Conservation (phyloP, 2,329 filamentous ascomycete genomes). For the Didymellaceae sp. region DNA sequence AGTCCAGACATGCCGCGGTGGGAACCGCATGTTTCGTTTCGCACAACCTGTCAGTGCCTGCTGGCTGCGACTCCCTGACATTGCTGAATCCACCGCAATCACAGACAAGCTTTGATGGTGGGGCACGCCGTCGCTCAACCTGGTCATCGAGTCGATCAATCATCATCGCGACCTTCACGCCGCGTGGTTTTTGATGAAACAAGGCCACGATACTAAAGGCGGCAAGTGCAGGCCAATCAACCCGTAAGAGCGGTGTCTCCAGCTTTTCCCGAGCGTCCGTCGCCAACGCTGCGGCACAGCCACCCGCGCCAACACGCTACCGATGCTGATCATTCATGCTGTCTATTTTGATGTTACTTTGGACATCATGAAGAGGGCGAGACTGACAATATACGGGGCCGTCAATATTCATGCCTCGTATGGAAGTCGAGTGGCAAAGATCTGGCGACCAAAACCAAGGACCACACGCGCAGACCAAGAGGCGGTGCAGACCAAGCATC, state of each 20-base stretch:
- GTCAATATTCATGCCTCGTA: slow-evolving; percentile 14
- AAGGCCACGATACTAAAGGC: slow-evolving; percentile 11
- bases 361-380: slow-evolving; percentile 2
- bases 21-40: slow-evolving; percentile 12
- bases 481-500: slow-evolving; percentile 19
- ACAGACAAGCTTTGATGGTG: slow-evolving; percentile 17
- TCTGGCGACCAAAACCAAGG: slow-evolving; percentile 27
- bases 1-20: background rate
- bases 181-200: slow-evolving; percentile 15
- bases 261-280: slow-evolving; percentile 6
- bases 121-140: slow-evolving; percentile 10
- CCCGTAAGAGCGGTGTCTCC: slow-evolving; percentile 9
- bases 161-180: slow-evolving; percentile 11
- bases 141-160: slow-evolving; percentile 10
- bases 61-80: slow-evolving; percentile 4
- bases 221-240: slow-evolving; percentile 17
- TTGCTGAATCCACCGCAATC: slow-evolving; percentile 8
- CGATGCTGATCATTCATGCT: slow-evolving; percentile 24
- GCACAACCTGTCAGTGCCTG: slow-evolving; percentile 1
- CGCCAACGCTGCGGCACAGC: slow-evolving; percentile 29
- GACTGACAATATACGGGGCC: background rate
- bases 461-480: slow-evolving; percentile 24
- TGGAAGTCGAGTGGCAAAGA: slow-evolving; percentile 12
- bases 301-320: slow-evolving; percentile 13
- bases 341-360: slow-evolving; percentile 10